These are phyloP conservation scores for Oryza punctata DNA, from an alignment of 176 grass and related monocot species.

Conservation along the genomic window DNA sequence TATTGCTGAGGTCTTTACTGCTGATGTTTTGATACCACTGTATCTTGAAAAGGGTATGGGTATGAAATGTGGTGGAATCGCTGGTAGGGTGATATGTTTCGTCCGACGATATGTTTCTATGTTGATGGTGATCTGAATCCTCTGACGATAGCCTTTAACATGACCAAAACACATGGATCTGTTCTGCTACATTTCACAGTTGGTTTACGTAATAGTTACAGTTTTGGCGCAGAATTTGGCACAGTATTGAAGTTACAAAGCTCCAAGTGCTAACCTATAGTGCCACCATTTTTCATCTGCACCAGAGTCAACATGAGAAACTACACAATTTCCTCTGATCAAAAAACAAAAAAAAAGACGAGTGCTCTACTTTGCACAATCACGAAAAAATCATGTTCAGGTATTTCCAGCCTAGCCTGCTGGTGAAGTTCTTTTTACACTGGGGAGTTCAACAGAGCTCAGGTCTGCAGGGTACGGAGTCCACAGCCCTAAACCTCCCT, in stretches of 20 bases:
- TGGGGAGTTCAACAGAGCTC: constrained; percentile 59
- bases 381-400: constrained; percentile 5
- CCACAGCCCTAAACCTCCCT: constrained; percentile 89
- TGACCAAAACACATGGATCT: not conserved
- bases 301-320: constrained; percentile 23
- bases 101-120: too few species aligned
- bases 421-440: constrained; percentile 67
- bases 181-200: not conserved
- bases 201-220: constrained; percentile 23
- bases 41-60: not conserved
- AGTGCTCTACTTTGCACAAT: constrained; percentile 26
- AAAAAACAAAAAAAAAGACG: not conserved
- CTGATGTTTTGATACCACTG: not conserved
- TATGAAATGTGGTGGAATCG: not conserved
- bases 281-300: not conserved
- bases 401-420: constrained; percentile 53
- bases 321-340: not conserved
- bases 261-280: not conserved
- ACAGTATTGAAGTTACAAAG: constrained; percentile 1
- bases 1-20: not conserved
- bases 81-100: too few species aligned
- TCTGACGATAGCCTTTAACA: not conserved
- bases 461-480: constrained; percentile 69
- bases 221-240: not conserved
- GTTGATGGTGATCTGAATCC: not conserved